These are phyloP conservation scores for Phytophthora capsici DNA, from an alignment of 352 stramenopile species.

Conservation along the genomic window DNA sequence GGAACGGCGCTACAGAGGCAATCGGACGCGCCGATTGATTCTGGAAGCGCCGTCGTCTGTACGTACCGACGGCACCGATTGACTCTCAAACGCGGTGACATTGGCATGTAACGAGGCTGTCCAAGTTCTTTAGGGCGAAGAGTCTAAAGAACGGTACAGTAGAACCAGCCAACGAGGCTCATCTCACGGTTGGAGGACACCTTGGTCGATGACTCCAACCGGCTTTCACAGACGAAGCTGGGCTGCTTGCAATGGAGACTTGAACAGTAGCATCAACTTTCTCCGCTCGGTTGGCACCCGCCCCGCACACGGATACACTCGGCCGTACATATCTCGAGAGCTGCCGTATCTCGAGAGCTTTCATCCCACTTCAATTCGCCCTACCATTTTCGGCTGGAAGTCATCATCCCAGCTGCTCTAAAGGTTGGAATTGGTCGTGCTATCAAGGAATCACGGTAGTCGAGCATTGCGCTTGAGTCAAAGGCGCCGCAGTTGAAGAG, in stretches of 20 bases:
- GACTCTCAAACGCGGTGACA: too few species aligned
- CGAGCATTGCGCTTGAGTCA: conserved; percentile 11
- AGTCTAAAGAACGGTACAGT: conserved; percentile 10
- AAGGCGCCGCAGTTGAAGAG: conserved; percentile 16
- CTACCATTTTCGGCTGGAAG: conserved; percentile 32
- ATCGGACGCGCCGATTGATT: conserved; percentile 29
- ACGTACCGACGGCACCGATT: conserved; percentile 1
- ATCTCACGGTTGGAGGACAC: conserved; percentile 14
- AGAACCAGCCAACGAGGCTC: conserved; percentile 16
- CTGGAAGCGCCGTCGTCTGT: conserved; percentile 14
- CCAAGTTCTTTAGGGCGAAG: not conserved
- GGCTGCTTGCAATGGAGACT: conserved; percentile 5
- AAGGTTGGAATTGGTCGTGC: conserved; percentile 33
- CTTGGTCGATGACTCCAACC: conserved; percentile 19
- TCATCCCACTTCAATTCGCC: conserved; percentile 30
- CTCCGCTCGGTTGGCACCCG: not conserved
- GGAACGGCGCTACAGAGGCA: conserved; percentile 21
- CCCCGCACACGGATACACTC: conserved; percentile 22
- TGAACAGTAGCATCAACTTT: conserved; percentile 18
- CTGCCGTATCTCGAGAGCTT: conserved; percentile 22
- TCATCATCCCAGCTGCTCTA: conserved; percentile 32
- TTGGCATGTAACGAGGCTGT: conserved; percentile 7
- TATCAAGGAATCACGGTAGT: conserved; percentile 18
- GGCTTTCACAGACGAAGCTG: conserved; percentile 25
- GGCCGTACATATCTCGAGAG: conserved; percentile 19